Evolutionary conservation across 495 filamentous ascomycete species (phyloP), one percentile per base, ranked within the genome.

Genomic region (Halenospora varia): DNA sequence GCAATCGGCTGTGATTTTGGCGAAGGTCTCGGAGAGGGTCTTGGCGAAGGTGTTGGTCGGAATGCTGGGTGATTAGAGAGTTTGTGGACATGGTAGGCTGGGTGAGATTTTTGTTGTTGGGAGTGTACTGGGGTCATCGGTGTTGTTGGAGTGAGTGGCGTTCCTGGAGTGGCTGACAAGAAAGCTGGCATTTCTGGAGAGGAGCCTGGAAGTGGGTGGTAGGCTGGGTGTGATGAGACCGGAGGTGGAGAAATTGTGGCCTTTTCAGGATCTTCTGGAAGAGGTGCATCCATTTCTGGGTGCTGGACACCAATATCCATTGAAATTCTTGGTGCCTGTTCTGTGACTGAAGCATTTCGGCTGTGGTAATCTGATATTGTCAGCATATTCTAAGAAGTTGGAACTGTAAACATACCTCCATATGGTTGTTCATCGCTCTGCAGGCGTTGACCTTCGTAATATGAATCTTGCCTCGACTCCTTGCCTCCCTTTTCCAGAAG

Each of bases 181-280:
- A 48, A 55, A 42, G 46, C 41, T 6, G 47, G 54, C 13, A 51
- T 20, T 35, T 57, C 25, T 11, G 53, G 48, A 0, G 54, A 62
- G 46, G 20, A n/a, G 24, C 47, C 55, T 15, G 55, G 55, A 24
- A 57, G n/a, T 29, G 46, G 55, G 29, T 59, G 47, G 10, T 47
- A 59, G 3, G 54, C 62, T 11, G 62, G 62, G 44, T 64, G 62
- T 18, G 55, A 41, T 24, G 35, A 15, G 18, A 56, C 23, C 39
- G 62, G 57, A 47, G 62, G 62, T 47, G 57, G 50, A 9, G 25
- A 23, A 2, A 55, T 3, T 25, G 41, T 22, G 17, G 6, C 13
- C 25, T 64, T 64, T 35, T 64, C 62, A 6, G 29, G 29, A 20
- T 48, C 25, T 17, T 58, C 54, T n/a, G 50, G 54, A 46, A 64